These are phyloP conservation scores for Rubia tinctorum DNA, from an alignment of 305 asterid species.

Conservation along the genomic window DNA sequence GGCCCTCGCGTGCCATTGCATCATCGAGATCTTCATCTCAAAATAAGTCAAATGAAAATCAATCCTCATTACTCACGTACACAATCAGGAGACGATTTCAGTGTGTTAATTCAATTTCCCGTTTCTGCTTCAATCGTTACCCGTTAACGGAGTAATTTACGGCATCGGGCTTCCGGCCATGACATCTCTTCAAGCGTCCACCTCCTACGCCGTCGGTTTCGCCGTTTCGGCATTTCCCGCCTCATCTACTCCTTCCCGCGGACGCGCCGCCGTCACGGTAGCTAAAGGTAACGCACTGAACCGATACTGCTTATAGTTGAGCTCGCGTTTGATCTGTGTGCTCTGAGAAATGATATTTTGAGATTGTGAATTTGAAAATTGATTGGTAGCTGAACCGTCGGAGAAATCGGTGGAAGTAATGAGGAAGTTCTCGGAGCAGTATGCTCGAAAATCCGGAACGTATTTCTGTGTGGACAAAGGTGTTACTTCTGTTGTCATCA, in stretches of 20 bases:
- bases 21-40: too few relatives aligned
- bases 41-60: slow-evolving; percentile 5
- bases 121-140: not conserved
- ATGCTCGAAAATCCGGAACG: slow-evolving; percentile 82
- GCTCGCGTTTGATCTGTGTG: not conserved
- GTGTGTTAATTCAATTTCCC: not conserved
- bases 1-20: slow-evolving; percentile 11
- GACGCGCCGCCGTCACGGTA: slow-evolving; percentile 25
- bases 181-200: slow-evolving; percentile 49
- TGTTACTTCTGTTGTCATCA: slow-evolving; percentile 95
- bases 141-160: not conserved
- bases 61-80: not conserved
- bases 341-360: not conserved
- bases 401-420: slow-evolving; percentile 88
- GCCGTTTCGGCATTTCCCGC: slow-evolving; percentile 33
- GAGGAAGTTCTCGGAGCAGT: slow-evolving; percentile 99
- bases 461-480: slow-evolving; percentile 90
- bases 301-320: not conserved
- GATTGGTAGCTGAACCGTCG: slow-evolving; percentile 68
- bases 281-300: slow-evolving; percentile 44
- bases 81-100: not conserved
- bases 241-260: slow-evolving; percentile 28
- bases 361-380: slow-evolving; percentile 11
- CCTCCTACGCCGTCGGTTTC: slow-evolving; percentile 42
- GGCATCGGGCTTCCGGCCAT: slow-evolving; percentile 24